Evolutionary conservation across 345 rosid genomes (phyloP).

Genomic region (Boechera retrofracta): DNA sequence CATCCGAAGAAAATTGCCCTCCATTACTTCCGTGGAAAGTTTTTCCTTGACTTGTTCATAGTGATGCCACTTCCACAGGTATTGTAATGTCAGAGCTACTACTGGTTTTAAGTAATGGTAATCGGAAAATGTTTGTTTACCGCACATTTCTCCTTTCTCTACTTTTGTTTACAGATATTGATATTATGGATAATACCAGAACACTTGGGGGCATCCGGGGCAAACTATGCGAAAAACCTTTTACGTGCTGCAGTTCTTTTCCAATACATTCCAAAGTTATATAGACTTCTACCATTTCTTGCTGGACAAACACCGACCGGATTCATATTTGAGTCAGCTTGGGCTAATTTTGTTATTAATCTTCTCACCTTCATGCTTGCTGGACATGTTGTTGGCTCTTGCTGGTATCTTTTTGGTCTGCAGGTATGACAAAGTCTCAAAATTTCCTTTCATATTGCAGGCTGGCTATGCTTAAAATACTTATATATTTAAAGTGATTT

Average conservation of each 20-base stretch:
- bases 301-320: conserved; percentile 78
- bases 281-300: conserved; percentile 70
- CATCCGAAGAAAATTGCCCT: conserved; percentile 73
- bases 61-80: conserved; percentile 91
- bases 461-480: not conserved
- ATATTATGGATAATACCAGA: conserved; percentile 56
- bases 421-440: conserved; percentile 57
- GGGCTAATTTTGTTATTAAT: conserved; percentile 86
- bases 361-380: conserved; percentile 74
- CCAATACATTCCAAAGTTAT: conserved; percentile 79
- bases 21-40: conserved; percentile 64
- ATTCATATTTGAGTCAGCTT: conserved; percentile 85
- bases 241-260: conserved; percentile 64
- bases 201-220: conserved; percentile 51
- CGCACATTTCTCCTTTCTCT: not conserved
- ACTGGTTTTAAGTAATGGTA: not conserved
- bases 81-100: conserved; percentile 36
- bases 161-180: conserved; percentile 57
- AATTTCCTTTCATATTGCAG: not conserved
- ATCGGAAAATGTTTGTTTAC: conserved; percentile 18
- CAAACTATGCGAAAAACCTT: conserved; percentile 71
- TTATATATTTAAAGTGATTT: conserved; percentile 1
- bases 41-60: conserved; percentile 62
- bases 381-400: conserved; percentile 80
- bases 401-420: conserved; percentile 89